Base-by-base conservation (phyloP, 768 basidiomycete genomes). In the Mycena pura region DNA sequence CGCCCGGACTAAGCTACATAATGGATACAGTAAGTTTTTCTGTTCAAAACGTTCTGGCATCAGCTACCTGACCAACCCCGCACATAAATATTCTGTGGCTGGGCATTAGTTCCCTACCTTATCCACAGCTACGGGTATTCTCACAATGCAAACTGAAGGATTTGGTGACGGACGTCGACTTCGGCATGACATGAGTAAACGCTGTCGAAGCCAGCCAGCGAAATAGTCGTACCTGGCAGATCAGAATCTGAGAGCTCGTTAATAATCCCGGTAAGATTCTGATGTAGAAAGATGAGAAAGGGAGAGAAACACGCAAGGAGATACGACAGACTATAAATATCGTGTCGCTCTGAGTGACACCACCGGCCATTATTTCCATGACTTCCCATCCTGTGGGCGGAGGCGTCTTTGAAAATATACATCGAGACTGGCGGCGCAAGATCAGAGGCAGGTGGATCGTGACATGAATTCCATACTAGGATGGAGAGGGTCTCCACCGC, bases 1-100 rank as follows among this genome's bases (percentile, higher is more conserved):
- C 90, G 10, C 88, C 89, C 0, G 87, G 86, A 65, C 89, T 91
- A 15, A 88, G 78, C 64, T 91, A n/a, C n/a, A n/a, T n/a, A n/a
- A n/a, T 80, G 49, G 11, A 47, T 29, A 32, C 17, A 38, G 47
- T 3, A 49, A 32, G 41, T 3, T 50, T 25, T 14, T 4, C 13
- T 15, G 2, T 22, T 45, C 13, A 43, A 13, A 22, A 13, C 8
- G 14, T 3, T 1, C 22, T 34, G 14, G 17, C 15, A 31, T n/a
- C 2, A 24, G 7, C 3, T 39, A 65, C 64, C 59, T 66, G 81
- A 11, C 78, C 82, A 49, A 88, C 77, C 10, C 85, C 81, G 54
- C 87, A 85, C 69, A 84, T 79, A 64, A 84, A 89, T 34, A 80
- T 78, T 36, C 63, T 64, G 45, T 15, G 36, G 21, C 25, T 24